Evolutionary conservation across 306 rosid genomes (phyloP).

Genomic region (Cicer arietinum): DNA sequence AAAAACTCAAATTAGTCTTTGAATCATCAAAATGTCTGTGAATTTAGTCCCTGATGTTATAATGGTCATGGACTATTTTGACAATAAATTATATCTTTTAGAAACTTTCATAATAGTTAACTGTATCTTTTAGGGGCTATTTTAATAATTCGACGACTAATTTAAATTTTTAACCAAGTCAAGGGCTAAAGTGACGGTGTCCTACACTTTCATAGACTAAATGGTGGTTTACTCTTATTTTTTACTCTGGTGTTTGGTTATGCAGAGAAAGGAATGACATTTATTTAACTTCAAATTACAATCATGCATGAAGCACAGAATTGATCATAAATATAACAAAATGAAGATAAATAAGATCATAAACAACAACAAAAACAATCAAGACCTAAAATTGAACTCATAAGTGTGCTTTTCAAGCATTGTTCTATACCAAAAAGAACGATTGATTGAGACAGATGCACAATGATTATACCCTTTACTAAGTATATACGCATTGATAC

Average conservation of each 20-base stretch:
- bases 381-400: slow-evolving; percentile 33
- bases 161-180: too few relatives aligned
- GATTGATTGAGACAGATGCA: background rate
- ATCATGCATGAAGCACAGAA: background rate
- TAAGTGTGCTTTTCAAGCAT: background rate
- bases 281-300: background rate
- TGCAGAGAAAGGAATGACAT: background rate
- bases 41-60: too few relatives aligned
- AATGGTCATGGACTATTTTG: too few relatives aligned
- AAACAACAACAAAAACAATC: background rate
- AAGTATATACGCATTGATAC: background rate
- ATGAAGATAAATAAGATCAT: slow-evolving; percentile 15
- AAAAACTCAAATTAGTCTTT: too few relatives aligned
- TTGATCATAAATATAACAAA: slow-evolving; percentile 14
- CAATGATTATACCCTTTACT: background rate
- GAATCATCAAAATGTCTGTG: too few relatives aligned
- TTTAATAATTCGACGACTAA: too few relatives aligned
- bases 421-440: background rate
- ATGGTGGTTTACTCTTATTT: background rate
- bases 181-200: too few relatives aligned
- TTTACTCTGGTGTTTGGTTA: slow-evolving; percentile 16
- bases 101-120: too few relatives aligned
- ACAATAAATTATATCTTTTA: too few relatives aligned
- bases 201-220: too few relatives aligned
- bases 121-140: too few relatives aligned